Evolutionary conservation across 169 alveolate species (phyloP), one percentile per base, ranked within the genome.

Genomic region (Eimeria tenella): DNA sequence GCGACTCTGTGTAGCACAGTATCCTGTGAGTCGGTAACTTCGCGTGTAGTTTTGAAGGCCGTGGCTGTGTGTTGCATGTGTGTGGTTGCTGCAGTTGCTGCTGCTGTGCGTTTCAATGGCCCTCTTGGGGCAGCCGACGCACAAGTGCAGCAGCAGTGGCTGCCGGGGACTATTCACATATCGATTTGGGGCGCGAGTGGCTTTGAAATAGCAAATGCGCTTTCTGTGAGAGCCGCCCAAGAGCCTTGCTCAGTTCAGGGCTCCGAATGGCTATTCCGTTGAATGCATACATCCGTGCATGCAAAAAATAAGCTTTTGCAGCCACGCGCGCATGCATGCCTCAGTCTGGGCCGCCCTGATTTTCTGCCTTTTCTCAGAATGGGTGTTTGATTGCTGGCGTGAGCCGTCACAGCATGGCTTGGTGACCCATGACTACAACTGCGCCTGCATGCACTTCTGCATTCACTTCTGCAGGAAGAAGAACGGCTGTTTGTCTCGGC

Each of bases 81-180:
- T n/a, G 79, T 6, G 82, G 7, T 21, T 71, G 82, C 53, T 71
- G 82, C 82, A 71, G 82, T 71, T 31, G 82, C 55, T 17, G 11
- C 82, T 71, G 82, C 82, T 7, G n/a, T 71, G 49, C 60, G 86
- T 49, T 50, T 75, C 42, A 75, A 75, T 52, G 86, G 86, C 17
- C 86, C 86, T 9, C 86, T 75, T 4, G 86, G 86, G 49, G 31
- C 65, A 42, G 63, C 8, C 60, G 86, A 75, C 23, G 31, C 65
- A 58, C 5, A 58, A 9, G 60, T 75, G 86, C 86, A 75, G 65
- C 60, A 52, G 65, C 86, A 75, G 50, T 75, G 86, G 86, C 86
- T 75, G 68, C 65, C 65, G 2, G 86, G 86, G 50, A 75, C 86
- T 5, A 49, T 75, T 42, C 86, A 75, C 23, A 65, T 75, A 19